These are phyloP conservation scores for Kwoniella heveanensis DNA, from an alignment of 768 basidiomycete genomes.

Conservation along the genomic window DNA sequence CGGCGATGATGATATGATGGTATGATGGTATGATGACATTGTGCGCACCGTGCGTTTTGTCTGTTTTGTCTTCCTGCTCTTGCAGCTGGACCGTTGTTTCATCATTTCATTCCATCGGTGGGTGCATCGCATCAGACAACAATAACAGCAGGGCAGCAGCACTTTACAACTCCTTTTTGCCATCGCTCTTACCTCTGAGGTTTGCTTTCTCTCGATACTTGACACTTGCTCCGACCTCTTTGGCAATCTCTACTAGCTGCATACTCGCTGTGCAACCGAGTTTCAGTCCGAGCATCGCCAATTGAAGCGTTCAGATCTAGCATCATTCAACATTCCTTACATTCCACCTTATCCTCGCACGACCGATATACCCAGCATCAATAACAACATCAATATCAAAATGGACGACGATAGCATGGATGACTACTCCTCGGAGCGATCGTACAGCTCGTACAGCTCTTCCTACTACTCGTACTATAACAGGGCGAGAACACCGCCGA, in stretches of 20 bases:
- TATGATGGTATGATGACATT: not conserved
- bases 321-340: constrained; percentile 1
- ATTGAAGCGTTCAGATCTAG: not conserved
- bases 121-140: not conserved
- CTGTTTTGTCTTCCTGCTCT: not conserved
- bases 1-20: too few relatives aligned
- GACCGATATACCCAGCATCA: not conserved
- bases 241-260: too few relatives aligned
- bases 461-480: constrained; percentile 31
- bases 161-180: not conserved
- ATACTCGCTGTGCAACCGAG: too few relatives aligned
- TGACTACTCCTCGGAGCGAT: constrained; percentile 19
- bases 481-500: constrained; percentile 19
- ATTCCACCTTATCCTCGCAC: not conserved
- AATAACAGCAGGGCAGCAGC: not conserved
- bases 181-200: not conserved
- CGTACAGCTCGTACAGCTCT: constrained; percentile 20
- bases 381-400: not conserved
- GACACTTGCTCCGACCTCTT: not conserved
- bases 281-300: too few relatives aligned
- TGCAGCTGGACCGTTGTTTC: not conserved
- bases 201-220: not conserved
- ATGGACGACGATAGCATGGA: constrained; percentile 45
- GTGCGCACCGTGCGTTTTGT: not conserved
- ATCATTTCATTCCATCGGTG: too few relatives aligned